A percentile compares a stretch with the other conserved stretches of the same genome.
Evolutionary conservation across 179 eudicot genomes (phyloP).

Genomic region (Amaranthus tricolor): DNA sequence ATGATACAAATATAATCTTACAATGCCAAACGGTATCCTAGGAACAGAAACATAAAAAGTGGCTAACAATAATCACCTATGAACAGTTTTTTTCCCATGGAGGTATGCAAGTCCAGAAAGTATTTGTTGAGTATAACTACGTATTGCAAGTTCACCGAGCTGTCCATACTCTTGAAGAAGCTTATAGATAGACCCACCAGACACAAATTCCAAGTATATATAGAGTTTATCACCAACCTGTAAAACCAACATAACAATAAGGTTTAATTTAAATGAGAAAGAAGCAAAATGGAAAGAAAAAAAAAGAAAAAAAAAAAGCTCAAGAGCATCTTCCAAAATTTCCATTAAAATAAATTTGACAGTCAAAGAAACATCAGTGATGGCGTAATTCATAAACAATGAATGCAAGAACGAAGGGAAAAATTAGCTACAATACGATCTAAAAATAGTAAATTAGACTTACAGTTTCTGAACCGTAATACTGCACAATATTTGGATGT

Average conservation of each 20-base stretch:
- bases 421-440: not conserved
- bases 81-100: conserved; percentile 81
- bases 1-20: not conserved
- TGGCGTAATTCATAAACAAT: not conserved
- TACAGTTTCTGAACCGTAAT: conserved; percentile 82
- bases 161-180: conserved; percentile 93
- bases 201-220: conserved; percentile 90
- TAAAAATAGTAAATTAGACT: conserved; percentile 24
- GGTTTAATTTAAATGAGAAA: not conserved
- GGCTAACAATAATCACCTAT: conserved; percentile 52
- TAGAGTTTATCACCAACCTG: conserved; percentile 87
- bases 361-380: not conserved
- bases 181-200: conserved; percentile 93
- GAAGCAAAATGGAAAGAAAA: not conserved
- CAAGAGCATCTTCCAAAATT: not conserved
- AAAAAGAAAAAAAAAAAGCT: not conserved
- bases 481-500: conserved; percentile 91
- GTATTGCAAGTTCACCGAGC: conserved; percentile 83
- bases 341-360: not conserved
- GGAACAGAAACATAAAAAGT: not conserved
- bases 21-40: not conserved
- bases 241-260: conserved; percentile 16
- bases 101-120: conserved; percentile 88
- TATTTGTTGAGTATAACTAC: conserved; percentile 86
- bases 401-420: not conserved